Evolutionary conservation across 2,329 filamentous ascomycete species (phyloP), one percentile per base, ranked within the genome.

Genomic region (Fusarium heterosporum): DNA sequence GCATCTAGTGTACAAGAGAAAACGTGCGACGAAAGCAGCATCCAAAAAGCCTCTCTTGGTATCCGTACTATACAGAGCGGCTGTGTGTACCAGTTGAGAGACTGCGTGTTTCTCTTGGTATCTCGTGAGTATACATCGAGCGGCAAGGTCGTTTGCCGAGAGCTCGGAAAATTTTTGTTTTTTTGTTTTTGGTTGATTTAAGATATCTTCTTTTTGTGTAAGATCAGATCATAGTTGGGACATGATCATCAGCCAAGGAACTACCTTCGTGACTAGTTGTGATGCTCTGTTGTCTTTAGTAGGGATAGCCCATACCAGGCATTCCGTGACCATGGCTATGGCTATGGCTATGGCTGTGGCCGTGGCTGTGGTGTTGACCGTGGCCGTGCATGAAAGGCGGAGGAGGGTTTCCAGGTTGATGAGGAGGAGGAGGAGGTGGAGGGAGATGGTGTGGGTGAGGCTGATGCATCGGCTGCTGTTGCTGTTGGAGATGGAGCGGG

Each of bases 241-340:
- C 41, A 38, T 22, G 29, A 28, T 10, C 32, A 38, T 25, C 26
- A 19, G 42, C 16, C 45, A 10, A 25, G 26, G 19, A 36, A 42
- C 29, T 12, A n/a, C 34, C 13, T 17, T 40, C 28, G 36, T 39
- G 26, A 25, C 16, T 11, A 30, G 28, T 17, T 17, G 29, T 26
- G 51, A 30, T 36, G 22, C 47, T 53, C 57, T 46, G 55, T 64
- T 49, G 6, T 10, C 55, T 64, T 41, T 57, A 62, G 61, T 70
- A 74, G 59, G 71, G 66, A 36, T 73, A 77, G 48, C 72, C 69
- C 66, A 75, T 74, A 17, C 70, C 69, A 6, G 74, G 67, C 61
- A 76, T 68, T n/a, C 65, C 53, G 8, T 68, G 64, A n/a, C 40
- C 25, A 46, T 68, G 64, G 3, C 54, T 42, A 9, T 65, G 64